Evolutionary conservation across 345 rosid species (phyloP).

Genomic region (Kandelia obovata): DNA sequence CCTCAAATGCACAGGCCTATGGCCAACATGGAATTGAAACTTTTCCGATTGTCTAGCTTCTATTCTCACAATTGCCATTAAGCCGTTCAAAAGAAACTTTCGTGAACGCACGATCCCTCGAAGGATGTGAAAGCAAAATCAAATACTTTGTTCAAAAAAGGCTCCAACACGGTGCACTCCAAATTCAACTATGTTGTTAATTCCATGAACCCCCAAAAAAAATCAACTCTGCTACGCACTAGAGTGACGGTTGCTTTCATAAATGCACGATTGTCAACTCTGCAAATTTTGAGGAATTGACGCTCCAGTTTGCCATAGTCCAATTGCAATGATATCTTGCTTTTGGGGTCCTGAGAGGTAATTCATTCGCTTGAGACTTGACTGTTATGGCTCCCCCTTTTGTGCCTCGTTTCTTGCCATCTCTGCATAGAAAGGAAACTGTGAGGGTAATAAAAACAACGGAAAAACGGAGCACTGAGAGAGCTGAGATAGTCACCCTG

Average conservation of each 20-base stretch:
- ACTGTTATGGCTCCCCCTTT: neutral
- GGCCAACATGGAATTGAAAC: neutral
- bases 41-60: slow-evolving; percentile 4
- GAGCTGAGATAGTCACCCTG: neutral
- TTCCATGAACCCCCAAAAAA: neutral
- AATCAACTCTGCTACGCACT: neutral
- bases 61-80: neutral
- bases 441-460: neutral
- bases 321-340: neutral
- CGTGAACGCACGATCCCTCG: neutral
- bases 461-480: neutral
- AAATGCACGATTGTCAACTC: neutral
- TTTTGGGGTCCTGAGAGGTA: too few species aligned
- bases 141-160: neutral
- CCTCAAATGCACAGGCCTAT: neutral
- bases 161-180: neutral
- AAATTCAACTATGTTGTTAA: neutral
- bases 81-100: neutral
- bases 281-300: neutral
- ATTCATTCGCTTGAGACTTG: neutral
- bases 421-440: neutral
- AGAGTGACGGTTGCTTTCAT: neutral
- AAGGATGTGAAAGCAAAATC: neutral
- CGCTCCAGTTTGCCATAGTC: neutral
- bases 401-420: neutral